These are phyloP conservation scores for Skeletonema marinoi DNA, from an alignment of 108 stramenopile species.

Conservation along the genomic window DNA sequence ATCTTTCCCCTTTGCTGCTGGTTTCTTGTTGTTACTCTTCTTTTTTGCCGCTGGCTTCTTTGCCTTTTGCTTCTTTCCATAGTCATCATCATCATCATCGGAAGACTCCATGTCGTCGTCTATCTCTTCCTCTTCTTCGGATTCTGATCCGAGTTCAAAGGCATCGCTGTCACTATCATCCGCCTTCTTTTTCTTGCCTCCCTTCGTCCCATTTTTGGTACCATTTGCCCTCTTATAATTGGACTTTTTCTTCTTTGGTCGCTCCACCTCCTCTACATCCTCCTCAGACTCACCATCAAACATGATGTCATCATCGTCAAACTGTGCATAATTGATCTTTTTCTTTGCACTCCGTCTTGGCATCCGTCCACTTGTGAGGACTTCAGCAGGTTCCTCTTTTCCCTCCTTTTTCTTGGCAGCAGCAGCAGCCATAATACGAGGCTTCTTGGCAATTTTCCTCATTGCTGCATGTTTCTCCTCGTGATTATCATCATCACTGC, in stretches of 20 bases:
- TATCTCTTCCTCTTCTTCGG: neutral
- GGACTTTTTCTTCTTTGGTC: neutral
- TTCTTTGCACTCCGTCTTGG: neutral
- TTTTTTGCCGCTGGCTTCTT: neutral
- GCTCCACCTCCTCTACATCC: neutral
- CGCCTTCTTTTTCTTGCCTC: neutral
- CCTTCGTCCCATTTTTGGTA: slow-evolving; percentile 10
- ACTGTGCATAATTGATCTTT: neutral
- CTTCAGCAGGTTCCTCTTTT: neutral
- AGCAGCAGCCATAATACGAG: neutral
- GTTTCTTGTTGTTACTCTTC: neutral
- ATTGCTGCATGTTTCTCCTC: neutral
- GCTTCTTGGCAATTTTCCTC: neutral
- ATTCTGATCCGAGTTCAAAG: slow-evolving; percentile 12
- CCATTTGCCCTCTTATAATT: neutral
- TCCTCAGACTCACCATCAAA: neutral
- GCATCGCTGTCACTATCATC: neutral
- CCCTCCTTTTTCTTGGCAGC: neutral
- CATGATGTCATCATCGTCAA: neutral
- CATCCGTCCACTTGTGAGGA: neutral
- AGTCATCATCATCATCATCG: neutral
- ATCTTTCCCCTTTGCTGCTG: neutral
- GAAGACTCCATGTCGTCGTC: neutral
- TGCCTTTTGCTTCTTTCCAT: neutral
- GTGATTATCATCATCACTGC: neutral